These are phyloP conservation scores for Ophiorrhiza pumila DNA, from an alignment of 257 asterid species.

Conservation along the genomic window DNA sequence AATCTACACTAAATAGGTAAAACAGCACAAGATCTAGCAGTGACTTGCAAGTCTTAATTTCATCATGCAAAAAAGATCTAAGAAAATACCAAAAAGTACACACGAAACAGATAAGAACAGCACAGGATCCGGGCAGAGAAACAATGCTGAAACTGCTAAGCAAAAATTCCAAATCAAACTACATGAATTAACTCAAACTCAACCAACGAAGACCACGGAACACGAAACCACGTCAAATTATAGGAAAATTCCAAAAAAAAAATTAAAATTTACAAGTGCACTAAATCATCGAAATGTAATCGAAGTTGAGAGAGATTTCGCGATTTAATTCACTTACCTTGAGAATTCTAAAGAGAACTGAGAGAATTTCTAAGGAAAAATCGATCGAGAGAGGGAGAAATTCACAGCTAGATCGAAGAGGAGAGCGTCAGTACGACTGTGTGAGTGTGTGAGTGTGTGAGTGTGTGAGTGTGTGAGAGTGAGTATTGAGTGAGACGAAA, in stretches of 20 bases:
- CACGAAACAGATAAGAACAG: background rate
- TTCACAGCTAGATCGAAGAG: constrained; percentile 12
- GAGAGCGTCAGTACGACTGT: constrained; percentile 17
- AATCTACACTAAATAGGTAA: too few species aligned
- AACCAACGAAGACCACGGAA: background rate
- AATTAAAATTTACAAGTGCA: background rate
- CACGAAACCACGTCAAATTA: background rate
- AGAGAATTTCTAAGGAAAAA: background rate
- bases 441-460: constrained; percentile 21
- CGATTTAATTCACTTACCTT: constrained; percentile 27
- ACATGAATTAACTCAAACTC: background rate
- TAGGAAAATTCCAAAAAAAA: background rate
- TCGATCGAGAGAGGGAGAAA: constrained; percentile 22
- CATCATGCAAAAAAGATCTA: too few species aligned
- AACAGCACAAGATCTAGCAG: background rate
- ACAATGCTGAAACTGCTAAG: background rate
- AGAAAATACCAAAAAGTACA: background rate
- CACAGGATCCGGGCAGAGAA: background rate
- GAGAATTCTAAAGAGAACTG: background rate
- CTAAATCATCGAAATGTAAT: background rate
- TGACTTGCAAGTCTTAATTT: background rate
- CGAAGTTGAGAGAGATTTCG: background rate
- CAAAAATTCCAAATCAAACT: background rate
- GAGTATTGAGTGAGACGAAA: constrained; percentile 12
- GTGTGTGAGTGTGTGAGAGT: constrained; percentile 21